phyloP scores from a whole-genome alignment of 352 stramenopile genomes.

The Phytophthora megakarya region DNA sequence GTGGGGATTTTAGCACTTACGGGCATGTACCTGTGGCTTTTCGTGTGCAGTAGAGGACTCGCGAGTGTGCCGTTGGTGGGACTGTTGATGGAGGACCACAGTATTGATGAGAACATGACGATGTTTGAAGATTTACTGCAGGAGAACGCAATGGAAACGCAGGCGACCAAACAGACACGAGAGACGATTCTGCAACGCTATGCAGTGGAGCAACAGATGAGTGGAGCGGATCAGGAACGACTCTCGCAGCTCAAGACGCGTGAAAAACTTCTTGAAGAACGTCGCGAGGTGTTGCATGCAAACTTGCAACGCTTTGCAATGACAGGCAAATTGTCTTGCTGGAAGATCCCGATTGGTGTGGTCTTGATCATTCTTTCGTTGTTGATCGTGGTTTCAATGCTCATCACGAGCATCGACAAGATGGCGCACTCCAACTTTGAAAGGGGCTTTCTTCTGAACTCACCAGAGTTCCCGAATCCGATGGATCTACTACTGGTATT shows the following conservation, averaged over 20 bases:
- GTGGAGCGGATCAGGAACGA: constrained; percentile 68
- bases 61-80: constrained; percentile 78
- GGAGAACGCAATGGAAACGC: constrained; percentile 77
- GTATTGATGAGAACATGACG: constrained; percentile 63
- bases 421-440: constrained; percentile 73
- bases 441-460: constrained; percentile 73
- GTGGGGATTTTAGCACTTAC: constrained; percentile 74
- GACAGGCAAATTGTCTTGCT: constrained; percentile 51
- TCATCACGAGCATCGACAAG: constrained; percentile 85
- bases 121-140: constrained; percentile 77
- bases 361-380: constrained; percentile 67
- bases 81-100: constrained; percentile 79
- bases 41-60: constrained; percentile 69
- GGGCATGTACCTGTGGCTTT: constrained; percentile 81
- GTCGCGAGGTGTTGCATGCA: constrained; percentile 65
- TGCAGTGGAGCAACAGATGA: constrained; percentile 65
- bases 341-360: constrained; percentile 74
- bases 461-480: constrained; percentile 67
- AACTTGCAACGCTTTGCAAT: constrained; percentile 66
- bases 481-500: constrained; percentile 79
- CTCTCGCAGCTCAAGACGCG: constrained; percentile 75
- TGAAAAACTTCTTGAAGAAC: constrained; percentile 69
- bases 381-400: constrained; percentile 69
- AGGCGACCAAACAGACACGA: constrained; percentile 67
- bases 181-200: constrained; percentile 78